These are phyloP conservation scores for Monilinia fructigena DNA, from an alignment of 2,329 filamentous ascomycete species.

Conservation along the genomic window DNA sequence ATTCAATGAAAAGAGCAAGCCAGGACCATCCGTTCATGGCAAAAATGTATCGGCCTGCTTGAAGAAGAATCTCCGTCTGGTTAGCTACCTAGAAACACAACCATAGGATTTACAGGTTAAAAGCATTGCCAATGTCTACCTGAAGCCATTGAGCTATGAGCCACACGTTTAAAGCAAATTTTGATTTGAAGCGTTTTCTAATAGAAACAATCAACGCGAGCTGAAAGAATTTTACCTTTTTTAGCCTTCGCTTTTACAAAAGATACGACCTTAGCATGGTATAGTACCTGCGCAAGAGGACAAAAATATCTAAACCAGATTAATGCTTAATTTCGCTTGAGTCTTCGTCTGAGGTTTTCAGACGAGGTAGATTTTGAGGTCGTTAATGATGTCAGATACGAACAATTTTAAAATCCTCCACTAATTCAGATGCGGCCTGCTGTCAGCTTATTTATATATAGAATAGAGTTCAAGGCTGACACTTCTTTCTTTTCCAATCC, in stretches of 20 bases:
- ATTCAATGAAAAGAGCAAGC: background rate
- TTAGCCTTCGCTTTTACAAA: background rate
- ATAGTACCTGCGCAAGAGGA: background rate
- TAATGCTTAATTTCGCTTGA: background rate
- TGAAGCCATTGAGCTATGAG: background rate
- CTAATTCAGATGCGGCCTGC: background rate
- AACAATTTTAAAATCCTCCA: background rate
- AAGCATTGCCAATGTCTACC: background rate
- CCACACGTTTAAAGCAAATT: background rate
- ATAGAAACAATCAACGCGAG: background rate
- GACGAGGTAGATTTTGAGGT: background rate
- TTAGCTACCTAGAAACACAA: background rate
- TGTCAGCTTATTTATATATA: constrained; percentile 10
- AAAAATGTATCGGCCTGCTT: too few relatives aligned
- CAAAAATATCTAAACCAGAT: background rate
- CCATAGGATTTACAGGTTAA: background rate
- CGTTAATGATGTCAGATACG: background rate
- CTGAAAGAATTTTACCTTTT: background rate
- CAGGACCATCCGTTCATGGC: background rate
- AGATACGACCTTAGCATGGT: background rate
- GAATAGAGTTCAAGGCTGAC: background rate
- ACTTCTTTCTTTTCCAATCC: background rate
- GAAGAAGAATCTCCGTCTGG: too few relatives aligned
- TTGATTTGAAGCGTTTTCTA: background rate
- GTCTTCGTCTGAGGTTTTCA: background rate